Evolutionary conservation across 2,329 filamentous ascomycete species (phyloP).

Genomic region (Cryphonectria radicalis): DNA sequence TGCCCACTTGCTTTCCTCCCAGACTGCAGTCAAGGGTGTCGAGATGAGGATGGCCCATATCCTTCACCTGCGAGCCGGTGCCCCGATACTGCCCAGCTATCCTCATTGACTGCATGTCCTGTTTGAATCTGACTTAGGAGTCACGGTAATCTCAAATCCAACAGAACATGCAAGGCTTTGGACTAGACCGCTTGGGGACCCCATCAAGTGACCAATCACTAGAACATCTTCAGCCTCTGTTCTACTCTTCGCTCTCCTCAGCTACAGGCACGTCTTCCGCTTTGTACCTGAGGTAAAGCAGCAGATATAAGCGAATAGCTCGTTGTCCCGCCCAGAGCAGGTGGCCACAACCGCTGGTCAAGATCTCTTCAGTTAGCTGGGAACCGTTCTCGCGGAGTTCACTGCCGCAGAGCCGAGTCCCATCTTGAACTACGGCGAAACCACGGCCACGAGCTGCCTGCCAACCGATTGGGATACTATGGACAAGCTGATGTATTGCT

Average conservation of each 20-base stretch:
- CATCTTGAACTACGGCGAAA: no score
- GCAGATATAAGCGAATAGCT: no score
- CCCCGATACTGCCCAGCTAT: background rate
- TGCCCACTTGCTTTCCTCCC: background rate
- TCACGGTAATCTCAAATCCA: background rate
- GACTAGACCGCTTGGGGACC: background rate
- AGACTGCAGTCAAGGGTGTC: background rate
- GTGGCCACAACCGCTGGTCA: no score
- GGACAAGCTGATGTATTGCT: background rate
- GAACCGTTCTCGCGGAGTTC: no score
- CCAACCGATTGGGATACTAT: background rate
- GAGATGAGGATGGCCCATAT: background rate
- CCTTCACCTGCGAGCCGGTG: background rate
- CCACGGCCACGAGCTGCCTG: background rate
- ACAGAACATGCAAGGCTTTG: background rate
- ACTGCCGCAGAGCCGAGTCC: no score
- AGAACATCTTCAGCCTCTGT: background rate
- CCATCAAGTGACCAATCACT: background rate
- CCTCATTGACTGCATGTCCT: background rate
- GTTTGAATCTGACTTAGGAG: background rate
- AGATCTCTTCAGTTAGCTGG: no score
- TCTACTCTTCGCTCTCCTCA: background rate
- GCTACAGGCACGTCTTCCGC: no score
- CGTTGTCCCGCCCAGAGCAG: no score
- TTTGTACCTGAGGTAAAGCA: no score